Evolutionary conservation across 108 stramenopile genomes (phyloP), one percentile per base, ranked within the genome.

Genomic region (Craspedostauros australis): DNA sequence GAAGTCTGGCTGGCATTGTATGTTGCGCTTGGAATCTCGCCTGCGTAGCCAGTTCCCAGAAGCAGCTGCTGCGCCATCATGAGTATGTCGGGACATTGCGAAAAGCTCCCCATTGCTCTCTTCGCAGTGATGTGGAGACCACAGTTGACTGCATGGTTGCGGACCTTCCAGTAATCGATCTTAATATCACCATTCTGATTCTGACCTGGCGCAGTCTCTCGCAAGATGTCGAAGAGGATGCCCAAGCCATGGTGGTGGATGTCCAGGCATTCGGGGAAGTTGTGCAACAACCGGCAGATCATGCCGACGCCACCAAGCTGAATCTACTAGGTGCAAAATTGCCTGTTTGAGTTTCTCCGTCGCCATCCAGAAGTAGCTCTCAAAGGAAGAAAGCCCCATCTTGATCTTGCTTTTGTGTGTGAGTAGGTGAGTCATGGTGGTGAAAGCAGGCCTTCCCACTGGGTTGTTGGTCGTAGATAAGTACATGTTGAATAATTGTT

Each of bases 51-150:
- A 6, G 80, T 81, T 15, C 76, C 75, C 46, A 71, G 39, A 2
- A 81, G 65, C 44, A 81, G 65, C 45, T 72, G 60, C 47, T 70
- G 72, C 33, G 73, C 76, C 73, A 81, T 75, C 72, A 74, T 74
- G 46, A 76, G 70, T 36, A 81, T 71, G 16, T 81, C 80, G 40
- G 52, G 55, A 0, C 54, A 60, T 49, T 77, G 70, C 8, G 56
- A 41, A 39, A 74, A 71, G 30, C 54, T 44, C 7, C 44, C 28
- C 80, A 81, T 76, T 4, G 69, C 64, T 2, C 45, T 26, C 8
- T 62, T 18, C 7, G 74, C 42, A 8, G 60, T 32, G 22, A 49
- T 31, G 29, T 81, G 80, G 18, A 81, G 31, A 27, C 80, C 80
- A 9, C 65, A 59, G 18, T 44, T 56, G 16, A 75, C n/a, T 31